Evolutionary conservation across 2,329 filamentous ascomycete genomes (phyloP).

Genomic region (Torrubiellomyces zombiae): DNA sequence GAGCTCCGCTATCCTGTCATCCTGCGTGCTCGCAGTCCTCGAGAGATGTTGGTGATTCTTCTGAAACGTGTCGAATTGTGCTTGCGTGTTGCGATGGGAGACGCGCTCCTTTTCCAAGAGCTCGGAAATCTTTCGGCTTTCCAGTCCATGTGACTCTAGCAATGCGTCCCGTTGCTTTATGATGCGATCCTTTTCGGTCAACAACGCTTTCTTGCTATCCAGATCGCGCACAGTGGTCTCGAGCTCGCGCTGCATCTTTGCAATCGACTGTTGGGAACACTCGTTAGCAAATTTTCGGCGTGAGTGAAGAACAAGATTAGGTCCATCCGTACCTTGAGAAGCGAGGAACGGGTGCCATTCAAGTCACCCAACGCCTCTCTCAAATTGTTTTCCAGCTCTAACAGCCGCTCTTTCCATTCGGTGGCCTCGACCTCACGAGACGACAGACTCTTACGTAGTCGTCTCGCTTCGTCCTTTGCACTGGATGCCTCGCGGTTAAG

Average conservation of each 20-base stretch:
- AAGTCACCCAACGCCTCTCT: slow-evolving; percentile 76
- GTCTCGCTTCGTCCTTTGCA: slow-evolving; percentile 73
- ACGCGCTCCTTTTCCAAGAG: slow-evolving; percentile 82
- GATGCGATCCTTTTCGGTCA: slow-evolving; percentile 81
- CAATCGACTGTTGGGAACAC: slow-evolving; percentile 43
- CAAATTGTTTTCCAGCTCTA: slow-evolving; percentile 79
- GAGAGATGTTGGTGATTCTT: slow-evolving; percentile 76
- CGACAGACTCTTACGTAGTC: slow-evolving; percentile 66
- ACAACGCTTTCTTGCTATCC: slow-evolving; percentile 55
- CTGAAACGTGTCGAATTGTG: slow-evolving; percentile 75
- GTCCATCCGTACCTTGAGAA: slow-evolving; percentile 49
- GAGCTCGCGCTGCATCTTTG: slow-evolving; percentile 73
- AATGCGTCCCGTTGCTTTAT: slow-evolving; percentile 79
- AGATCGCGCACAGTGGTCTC: slow-evolving; percentile 73
- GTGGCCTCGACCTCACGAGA: slow-evolving; percentile 75
- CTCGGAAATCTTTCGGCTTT: slow-evolving; percentile 70
- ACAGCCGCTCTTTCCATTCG: slow-evolving; percentile 79
- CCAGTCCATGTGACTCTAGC: slow-evolving; percentile 75
- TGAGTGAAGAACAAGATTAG: not conserved
- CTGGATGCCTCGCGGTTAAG: slow-evolving; percentile 69
- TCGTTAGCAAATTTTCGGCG: slow-evolving; percentile 1
- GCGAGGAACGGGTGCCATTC: slow-evolving; percentile 67
- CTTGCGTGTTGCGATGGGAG: slow-evolving; percentile 69
- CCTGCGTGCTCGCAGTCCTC: slow-evolving; percentile 72
- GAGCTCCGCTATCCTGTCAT: slow-evolving; percentile 70